phyloP scores from a whole-genome alignment of 192 early-diverging fungal species.

The Coemansia reversa region DNA sequence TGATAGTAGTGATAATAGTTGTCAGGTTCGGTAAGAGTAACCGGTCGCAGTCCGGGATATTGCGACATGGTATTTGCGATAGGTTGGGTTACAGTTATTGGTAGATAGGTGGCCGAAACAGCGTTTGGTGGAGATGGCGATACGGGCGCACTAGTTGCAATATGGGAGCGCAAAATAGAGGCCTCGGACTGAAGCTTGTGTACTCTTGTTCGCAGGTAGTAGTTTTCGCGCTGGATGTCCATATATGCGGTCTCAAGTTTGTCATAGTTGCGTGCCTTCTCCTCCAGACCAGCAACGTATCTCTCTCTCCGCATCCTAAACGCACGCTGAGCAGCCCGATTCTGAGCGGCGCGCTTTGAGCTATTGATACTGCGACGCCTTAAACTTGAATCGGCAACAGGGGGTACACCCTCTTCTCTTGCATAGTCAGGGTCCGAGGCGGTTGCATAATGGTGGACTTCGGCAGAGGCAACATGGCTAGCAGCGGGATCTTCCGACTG shows the following conservation, averaged over 20 bases:
- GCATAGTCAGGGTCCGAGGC: slow-evolving; percentile 24
- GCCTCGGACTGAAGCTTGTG: slow-evolving; percentile 34
- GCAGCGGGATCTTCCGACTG: slow-evolving; percentile 5
- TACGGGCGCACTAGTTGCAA: slow-evolving; percentile 27
- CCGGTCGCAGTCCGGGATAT: slow-evolving; percentile 11
- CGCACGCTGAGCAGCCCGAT: slow-evolving; percentile 50
- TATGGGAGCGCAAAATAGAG: slow-evolving; percentile 21
- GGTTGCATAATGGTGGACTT: slow-evolving; percentile 17
- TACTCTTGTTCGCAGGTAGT: slow-evolving; percentile 29
- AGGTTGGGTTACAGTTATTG: not conserved
- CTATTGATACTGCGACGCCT: slow-evolving; percentile 50
- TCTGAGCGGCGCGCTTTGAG: slow-evolving; percentile 54
- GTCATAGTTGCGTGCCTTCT: slow-evolving; percentile 50
- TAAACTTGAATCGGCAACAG: slow-evolving; percentile 17
- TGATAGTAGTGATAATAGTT: slow-evolving; percentile 10
- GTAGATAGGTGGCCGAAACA: slow-evolving; percentile 16
- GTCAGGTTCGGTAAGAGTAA: slow-evolving; percentile 6
- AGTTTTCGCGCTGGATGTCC: slow-evolving; percentile 45
- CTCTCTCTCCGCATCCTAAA: slow-evolving; percentile 49
- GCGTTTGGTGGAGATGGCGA: slow-evolving; percentile 21
- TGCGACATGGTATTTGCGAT: not conserved
- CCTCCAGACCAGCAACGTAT: slow-evolving; percentile 48
- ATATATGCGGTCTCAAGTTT: slow-evolving; percentile 41
- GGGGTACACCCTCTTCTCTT: slow-evolving; percentile 29
- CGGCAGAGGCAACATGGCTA: slow-evolving; percentile 11